Base-by-base conservation (phyloP, 768 basidiomycete genomes). In the Tylopilus sp. region DNA sequence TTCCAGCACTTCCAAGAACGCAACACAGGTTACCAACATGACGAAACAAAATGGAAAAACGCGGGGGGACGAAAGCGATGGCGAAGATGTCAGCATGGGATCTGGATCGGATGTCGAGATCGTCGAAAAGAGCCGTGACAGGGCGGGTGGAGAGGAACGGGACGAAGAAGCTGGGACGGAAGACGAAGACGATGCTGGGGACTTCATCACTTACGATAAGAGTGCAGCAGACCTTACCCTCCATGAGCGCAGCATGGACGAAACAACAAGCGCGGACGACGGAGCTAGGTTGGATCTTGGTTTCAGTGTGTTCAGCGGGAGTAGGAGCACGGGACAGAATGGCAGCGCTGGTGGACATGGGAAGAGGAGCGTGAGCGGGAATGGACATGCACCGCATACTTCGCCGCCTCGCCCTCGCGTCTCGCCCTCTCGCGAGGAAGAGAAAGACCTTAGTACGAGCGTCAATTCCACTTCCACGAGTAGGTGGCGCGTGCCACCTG, bases 401-500 rank as follows among this genome's bases (percentile, higher is more conserved):
- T 51, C 56, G 3, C 53, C 64, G 5, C 49, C 30, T 29, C 54
- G 49, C 24, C 13, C 36, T 34, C 58, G 14, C 19, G 47, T 51
- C n/a, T 50, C 59, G 12, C 47, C 50, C 13, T 12, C 26, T 52
- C 63, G 54, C 21, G 53, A 52, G 30, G 51, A 41, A 36, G 57
- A 56, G 30, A 53, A 33, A 45, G 60, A 44, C 54, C 48, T 57
- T 53, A 34, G 43, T 41, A 36, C 17, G 47, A 58, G 51, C 29
- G 60, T 46, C 28, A 52, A 30, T 21, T 56, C 61, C 8, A 60
- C 40, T 36, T 58, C 36, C 43, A 61, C 46, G 1, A 44, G 34
- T 50, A 64, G 10, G 55, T 50, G 52, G 70, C 74, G 66, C 42
- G 67, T 68, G 33, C 74, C 71, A 6, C 80, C 79, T 11, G 79